Evolutionary conservation across 192 early-diverging fungal species (phyloP).

Genomic region (Coemansia asiatica): DNA sequence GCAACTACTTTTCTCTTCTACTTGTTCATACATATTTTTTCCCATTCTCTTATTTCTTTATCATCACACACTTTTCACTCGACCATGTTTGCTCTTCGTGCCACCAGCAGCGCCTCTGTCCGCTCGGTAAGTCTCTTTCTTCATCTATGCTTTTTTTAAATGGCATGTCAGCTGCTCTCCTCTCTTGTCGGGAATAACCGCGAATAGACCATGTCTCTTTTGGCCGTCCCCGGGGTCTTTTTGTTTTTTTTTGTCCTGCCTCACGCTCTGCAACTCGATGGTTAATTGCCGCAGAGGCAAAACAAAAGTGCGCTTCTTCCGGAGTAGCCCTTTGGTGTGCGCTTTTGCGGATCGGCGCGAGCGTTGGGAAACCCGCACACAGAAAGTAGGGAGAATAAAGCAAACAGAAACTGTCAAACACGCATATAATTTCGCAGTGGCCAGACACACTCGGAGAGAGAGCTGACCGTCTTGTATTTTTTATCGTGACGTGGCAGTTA

Average conservation of each 20-base stretch:
- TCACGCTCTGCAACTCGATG: neutral
- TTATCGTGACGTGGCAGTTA: slow-evolving; percentile 44
- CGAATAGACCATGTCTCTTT: neutral
- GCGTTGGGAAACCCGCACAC: neutral
- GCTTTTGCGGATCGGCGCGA: neutral
- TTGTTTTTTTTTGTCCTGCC: neutral
- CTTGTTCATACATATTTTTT: slow-evolving; percentile 9
- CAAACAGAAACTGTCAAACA: neutral
- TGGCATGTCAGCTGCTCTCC: too few relatives aligned
- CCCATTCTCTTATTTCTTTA: neutral
- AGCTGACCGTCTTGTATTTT: neutral
- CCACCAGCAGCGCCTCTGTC: slow-evolving; percentile 38
- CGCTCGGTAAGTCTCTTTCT: slow-evolving; percentile 48
- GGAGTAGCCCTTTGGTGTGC: neutral
- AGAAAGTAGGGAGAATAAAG: neutral
- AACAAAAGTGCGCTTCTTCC: neutral
- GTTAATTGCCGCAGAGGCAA: neutral
- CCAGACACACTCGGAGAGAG: neutral
- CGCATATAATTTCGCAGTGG: neutral
- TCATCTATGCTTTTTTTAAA: too few relatives aligned
- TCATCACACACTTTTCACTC: neutral
- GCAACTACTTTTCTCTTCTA: neutral
- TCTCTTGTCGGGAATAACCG: slow-evolving; percentile 1
- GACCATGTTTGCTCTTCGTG: slow-evolving; percentile 54
- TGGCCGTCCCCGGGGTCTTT: neutral